Evolutionary conservation across 2,329 filamentous ascomycete genomes (phyloP), one percentile per base, ranked within the genome.

Genomic region (Colletotrichum navitas): DNA sequence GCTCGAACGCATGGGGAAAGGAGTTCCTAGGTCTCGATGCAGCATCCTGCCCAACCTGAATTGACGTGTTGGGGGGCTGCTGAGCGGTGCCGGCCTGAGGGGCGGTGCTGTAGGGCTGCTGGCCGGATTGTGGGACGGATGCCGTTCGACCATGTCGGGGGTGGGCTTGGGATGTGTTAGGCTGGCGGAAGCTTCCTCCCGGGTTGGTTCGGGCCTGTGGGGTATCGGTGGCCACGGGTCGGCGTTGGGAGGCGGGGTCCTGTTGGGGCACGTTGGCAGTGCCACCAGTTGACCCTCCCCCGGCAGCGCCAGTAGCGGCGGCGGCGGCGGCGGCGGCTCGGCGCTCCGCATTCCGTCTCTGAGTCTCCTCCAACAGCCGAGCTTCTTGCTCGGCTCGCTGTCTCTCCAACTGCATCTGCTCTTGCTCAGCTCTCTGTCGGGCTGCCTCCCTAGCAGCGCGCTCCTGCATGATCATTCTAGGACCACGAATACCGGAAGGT

Each of bases 1-100:
- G 89, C 81, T 99, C 95, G 78, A 99, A 99, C 0, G 96, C 96
- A 81, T 98, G 96, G 0, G 96, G 96, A 75, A 99, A 98, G 0
- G 92, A 91, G 58, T 92, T 93, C 68, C 90, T 85, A 63, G 87
- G 81, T 63, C 87, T 81, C 63, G 76, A 76, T 21, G 80, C 76
- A 36, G 79, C 75, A 11, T 80, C 63, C 34, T 82, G 81, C 36
- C 78, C 80, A 3, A 78, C 66, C 49, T 80, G 79, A 2, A 76
- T 45, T 14, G 59, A 56, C 61, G 66, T 14, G 60, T 73, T 45
- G 67, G 62, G 5, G 66, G 55, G 65, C 39, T 70, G 73, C 55
- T 64, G 69, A 32, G 68, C 39, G 56, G 71, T 56, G 64, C 67
- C 49, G 29, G 74, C 72, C 75, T 80, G 78, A 56, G 76, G 74